Evolutionary conservation across 2,329 filamentous ascomycete genomes (phyloP), one percentile per base, ranked within the genome.

Genomic region (Botrytis fragariae): DNA sequence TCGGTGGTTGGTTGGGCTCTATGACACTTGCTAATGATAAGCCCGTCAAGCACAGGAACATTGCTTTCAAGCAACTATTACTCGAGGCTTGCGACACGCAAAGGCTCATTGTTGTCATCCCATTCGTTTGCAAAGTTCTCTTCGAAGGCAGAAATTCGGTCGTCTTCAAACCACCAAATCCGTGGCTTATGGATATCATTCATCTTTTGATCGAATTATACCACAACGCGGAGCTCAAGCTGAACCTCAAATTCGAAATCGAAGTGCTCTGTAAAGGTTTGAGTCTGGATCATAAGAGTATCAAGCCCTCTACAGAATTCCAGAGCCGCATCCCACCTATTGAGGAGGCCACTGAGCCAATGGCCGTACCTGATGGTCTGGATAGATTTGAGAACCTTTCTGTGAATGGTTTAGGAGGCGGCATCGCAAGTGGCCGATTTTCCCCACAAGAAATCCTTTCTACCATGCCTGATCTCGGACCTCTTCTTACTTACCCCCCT

Each of bases 231-330:
- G 95, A 98, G 78, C 85, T 99, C 72, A 98, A 98, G 82, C 88
- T 99, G 54, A 98, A 98, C 78, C 90, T 97, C 69, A 99, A 98
- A 79, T 99, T 99, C 78, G 96, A 99, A 82, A 98, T 99, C 73
- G 96, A 99, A 82, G 95, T 99, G 39, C 87, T 99, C 37, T 99
- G 95, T 85, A 97, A 97, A 81, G 95, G 95, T 20, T 85, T 99
- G 25, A 92, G 91, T 72, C 86, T 98, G n/a, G 94, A 98, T 75
- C 92, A 97, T 83, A 97, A 97, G 83, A 91, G 89, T 74, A 94
- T 98, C 75, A 92, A 97, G 78, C 93, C 95, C 0, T 93, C 95
- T 0, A 91, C 92, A 35, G 91, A 95, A 80, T 96, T 99, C 72
- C 88, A 95, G 75, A 93, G 94, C 77, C 89, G 94, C 59, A 87